phyloP scores from a whole-genome alignment of 306 rosid genomes.

The Arachis hypogaea region DNA sequence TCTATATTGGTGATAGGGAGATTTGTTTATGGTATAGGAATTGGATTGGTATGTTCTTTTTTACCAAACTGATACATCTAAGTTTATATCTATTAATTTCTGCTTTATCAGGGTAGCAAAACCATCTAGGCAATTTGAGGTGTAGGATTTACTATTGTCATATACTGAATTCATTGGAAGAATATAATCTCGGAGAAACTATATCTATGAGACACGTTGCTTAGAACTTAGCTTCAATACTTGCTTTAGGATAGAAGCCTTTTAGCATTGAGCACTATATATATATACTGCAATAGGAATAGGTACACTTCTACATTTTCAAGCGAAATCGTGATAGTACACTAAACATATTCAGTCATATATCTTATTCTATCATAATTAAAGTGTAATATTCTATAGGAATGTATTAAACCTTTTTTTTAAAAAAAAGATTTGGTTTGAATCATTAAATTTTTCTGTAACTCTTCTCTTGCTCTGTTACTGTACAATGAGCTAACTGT shows the following conservation, averaged over 20 bases:
- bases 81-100: conserved; percentile 27
- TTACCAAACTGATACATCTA: conserved; percentile 23
- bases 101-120: conserved; percentile 21
- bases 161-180: background rate
- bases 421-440: background rate
- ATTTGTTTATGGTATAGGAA: conserved; percentile 74
- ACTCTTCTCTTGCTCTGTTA: too few relatives aligned
- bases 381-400: background rate
- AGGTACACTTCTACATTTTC: too few relatives aligned
- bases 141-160: conserved; percentile 19
- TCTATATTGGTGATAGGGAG: conserved; percentile 78
- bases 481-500: too few relatives aligned
- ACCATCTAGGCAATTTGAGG: conserved; percentile 25
- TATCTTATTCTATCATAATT: background rate
- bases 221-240: too few relatives aligned
- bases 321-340: too few relatives aligned
- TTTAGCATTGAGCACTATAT: too few relatives aligned
- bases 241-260: too few relatives aligned
- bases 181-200: too few relatives aligned
- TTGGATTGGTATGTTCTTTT: conserved; percentile 76
- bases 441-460: too few relatives aligned
- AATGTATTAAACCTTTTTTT: background rate
- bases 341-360: too few relatives aligned
- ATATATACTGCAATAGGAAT: too few relatives aligned
- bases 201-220: too few relatives aligned